These are phyloP conservation scores for Aspergillus hortae DNA, from an alignment of 2,329 filamentous ascomycete species.

Conservation along the genomic window DNA sequence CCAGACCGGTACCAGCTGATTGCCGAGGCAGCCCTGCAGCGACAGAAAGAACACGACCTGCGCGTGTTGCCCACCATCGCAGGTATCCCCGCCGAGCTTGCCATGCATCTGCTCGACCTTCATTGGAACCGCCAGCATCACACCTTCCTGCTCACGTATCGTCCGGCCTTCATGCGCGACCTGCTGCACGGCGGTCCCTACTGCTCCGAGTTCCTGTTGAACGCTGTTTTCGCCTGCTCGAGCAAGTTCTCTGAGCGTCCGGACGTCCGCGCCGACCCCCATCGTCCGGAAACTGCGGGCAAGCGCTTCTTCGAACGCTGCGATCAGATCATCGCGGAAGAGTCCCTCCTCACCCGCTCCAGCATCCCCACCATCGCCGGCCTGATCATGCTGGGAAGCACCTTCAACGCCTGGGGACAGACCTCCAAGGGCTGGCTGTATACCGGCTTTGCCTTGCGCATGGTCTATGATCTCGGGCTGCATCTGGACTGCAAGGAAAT, in stretches of 20 bases:
- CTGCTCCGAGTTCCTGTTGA: conserved; percentile 51
- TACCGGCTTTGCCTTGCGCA: conserved; percentile 50
- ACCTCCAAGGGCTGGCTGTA: conserved; percentile 45
- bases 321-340: conserved; percentile 25
- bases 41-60: conserved; percentile 2
- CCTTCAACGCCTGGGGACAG: conserved; percentile 5
- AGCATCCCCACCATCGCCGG: conserved; percentile 5
- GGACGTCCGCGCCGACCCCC: conserved; percentile 45
- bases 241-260: conserved; percentile 47
- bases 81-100: conserved; percentile 38
- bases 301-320: conserved; percentile 49
- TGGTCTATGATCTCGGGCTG: conserved; percentile 51
- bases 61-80: not conserved
- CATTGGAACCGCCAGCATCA: conserved; percentile 56
- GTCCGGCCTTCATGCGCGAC: conserved; percentile 52
- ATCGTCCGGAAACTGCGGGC: conserved; percentile 48
- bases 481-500: conserved; percentile 33
- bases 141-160: conserved; percentile 48
- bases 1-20: conserved; percentile 3
- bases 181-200: conserved; percentile 46
- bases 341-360: not conserved
- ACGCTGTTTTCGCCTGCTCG: conserved; percentile 48
- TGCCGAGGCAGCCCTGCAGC: not conserved
- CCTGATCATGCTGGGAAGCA: conserved; percentile 1
- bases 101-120: conserved; percentile 49